Percentiles rank a stretch among this genome's conserved stretches.
These are phyloP conservation scores for Gossypium lobatum DNA, from an alignment of 441 rosid genomes.

Conservation along the genomic window DNA sequence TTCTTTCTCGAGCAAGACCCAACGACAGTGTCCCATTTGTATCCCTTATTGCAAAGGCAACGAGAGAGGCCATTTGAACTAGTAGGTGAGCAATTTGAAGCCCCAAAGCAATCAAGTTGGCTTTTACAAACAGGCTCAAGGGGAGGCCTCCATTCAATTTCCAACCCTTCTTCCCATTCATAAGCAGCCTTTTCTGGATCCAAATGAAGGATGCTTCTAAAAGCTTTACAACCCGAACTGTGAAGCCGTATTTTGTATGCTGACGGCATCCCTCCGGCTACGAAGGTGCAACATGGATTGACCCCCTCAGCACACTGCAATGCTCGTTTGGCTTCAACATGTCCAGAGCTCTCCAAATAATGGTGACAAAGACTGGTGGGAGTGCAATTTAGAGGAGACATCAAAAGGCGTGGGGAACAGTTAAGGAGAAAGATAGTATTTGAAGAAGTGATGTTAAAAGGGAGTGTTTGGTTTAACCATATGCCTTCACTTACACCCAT, in stretches of 20 bases:
- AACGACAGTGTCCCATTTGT: constrained; percentile 30
- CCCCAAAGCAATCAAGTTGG: constrained; percentile 38
- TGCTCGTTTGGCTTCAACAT: constrained; percentile 30
- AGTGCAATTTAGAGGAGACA: constrained; percentile 60
- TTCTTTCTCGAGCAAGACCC: constrained; percentile 37
- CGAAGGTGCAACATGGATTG: constrained; percentile 47
- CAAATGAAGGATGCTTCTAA: constrained; percentile 46
- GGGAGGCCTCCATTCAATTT: constrained; percentile 56
- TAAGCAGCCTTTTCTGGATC: constrained; percentile 32
- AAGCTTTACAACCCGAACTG: constrained; percentile 53
- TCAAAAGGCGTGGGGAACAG: constrained; percentile 52
- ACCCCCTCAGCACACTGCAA: constrained; percentile 35
- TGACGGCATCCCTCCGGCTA: constrained; percentile 57
- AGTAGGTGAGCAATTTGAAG: constrained; percentile 36
- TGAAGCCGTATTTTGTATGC: constrained; percentile 59
- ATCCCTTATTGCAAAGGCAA: constrained; percentile 44
- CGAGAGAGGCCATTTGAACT: constrained; percentile 22
- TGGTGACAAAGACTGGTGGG: constrained; percentile 52
- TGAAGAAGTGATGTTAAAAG: constrained; percentile 53
- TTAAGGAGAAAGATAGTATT: constrained; percentile 56
- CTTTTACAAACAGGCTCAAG: constrained; percentile 39
- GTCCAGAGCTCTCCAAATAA: constrained; percentile 44
- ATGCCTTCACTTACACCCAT: constrained; percentile 41
- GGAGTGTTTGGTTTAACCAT: constrained; percentile 45
- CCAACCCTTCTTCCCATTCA: constrained; percentile 56